phyloP scores from a whole-genome alignment of 78 protist genomes.

The Dictyostelium brefeldianum region DNA sequence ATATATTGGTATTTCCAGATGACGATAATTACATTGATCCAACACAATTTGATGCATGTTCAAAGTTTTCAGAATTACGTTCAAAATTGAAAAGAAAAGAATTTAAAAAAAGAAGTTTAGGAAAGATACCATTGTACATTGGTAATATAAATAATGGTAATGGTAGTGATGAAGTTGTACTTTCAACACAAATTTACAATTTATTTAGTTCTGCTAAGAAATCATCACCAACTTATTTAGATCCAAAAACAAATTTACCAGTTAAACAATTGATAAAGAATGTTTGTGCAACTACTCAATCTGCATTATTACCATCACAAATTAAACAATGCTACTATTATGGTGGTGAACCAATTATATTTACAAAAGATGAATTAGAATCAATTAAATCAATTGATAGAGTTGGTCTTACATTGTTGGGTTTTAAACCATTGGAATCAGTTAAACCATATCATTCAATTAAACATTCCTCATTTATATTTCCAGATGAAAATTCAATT shows the following conservation, averaged over 20 bases:
- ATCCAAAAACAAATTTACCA: slow-evolving; percentile 70
- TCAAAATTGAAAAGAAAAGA: slow-evolving; percentile 68
- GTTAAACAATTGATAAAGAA: slow-evolving; percentile 58
- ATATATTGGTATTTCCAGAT: slow-evolving; percentile 44
- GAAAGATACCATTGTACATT: slow-evolving; percentile 60
- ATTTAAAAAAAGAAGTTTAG: slow-evolving; percentile 70
- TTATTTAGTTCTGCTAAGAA: slow-evolving; percentile 10
- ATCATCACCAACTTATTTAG: slow-evolving; percentile 44
- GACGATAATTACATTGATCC: slow-evolving; percentile 41
- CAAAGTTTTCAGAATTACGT: slow-evolving; percentile 43
- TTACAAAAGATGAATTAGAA: slow-evolving; percentile 72
- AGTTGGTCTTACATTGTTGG: slow-evolving; percentile 58
- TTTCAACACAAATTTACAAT: slow-evolving; percentile 47
- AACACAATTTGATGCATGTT: slow-evolving; percentile 55
- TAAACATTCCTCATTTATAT: slow-evolving; percentile 59
- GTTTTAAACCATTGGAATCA: slow-evolving; percentile 77
- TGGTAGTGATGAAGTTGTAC: background rate
- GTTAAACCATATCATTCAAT: slow-evolving; percentile 44
- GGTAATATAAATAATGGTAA: background rate
- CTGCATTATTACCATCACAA: slow-evolving; percentile 61
- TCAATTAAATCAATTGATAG: slow-evolving; percentile 46
- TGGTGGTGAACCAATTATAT: slow-evolving; percentile 85
- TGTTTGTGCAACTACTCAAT: slow-evolving; percentile 71
- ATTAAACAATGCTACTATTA: slow-evolving; percentile 61
- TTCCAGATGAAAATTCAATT: slow-evolving; percentile 78